phyloP scores from a whole-genome alignment of 2,329 filamentous ascomycete species.

The Fusarium protoensiforme region DNA sequence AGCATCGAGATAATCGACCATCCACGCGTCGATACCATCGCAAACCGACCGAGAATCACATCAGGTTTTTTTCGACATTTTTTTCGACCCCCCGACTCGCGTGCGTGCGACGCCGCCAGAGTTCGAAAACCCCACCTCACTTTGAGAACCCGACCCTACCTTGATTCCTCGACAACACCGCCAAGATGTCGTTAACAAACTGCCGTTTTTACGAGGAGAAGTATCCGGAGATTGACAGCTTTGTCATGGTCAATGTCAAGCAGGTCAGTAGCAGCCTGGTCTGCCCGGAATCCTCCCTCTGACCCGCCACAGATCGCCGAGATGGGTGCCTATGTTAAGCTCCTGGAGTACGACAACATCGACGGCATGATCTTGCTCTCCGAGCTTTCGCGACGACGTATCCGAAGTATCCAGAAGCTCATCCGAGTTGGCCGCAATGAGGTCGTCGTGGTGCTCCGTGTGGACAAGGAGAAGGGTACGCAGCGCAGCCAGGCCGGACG shows the following conservation, averaged over 20 bases:
- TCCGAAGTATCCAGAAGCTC: constrained; percentile 98
- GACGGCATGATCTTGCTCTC: constrained; percentile 99
- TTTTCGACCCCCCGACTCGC: constrained; percentile 19
- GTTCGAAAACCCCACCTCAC: constrained; percentile 47
- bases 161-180: constrained; percentile 52
- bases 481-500: constrained; percentile 10
- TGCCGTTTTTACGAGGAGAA: constrained; percentile 98
- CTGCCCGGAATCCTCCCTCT: constrained; percentile 26
- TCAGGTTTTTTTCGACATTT: constrained; percentile 22
- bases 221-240: constrained; percentile 95
- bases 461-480: constrained; percentile 97
- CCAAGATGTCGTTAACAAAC: constrained; percentile 93
- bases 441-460: constrained; percentile 96
- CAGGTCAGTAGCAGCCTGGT: constrained; percentile 69
- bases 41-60: constrained; percentile 1
- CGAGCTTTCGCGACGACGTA: constrained; percentile 97
- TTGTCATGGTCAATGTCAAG: constrained; percentile 99
- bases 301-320: constrained; percentile 81
- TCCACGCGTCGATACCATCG: constrained; percentile 10
- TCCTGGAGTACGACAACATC: constrained; percentile 99
- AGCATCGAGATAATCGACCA: constrained; percentile 29
- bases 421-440: constrained; percentile 98
- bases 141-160: constrained; percentile 38
- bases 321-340: constrained; percentile 99
- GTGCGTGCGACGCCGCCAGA: constrained; percentile 40